Evolutionary conservation across 306 rosid genomes (phyloP), one percentile per base, ranked within the genome.

Genomic region (Albizia julibrissin): DNA sequence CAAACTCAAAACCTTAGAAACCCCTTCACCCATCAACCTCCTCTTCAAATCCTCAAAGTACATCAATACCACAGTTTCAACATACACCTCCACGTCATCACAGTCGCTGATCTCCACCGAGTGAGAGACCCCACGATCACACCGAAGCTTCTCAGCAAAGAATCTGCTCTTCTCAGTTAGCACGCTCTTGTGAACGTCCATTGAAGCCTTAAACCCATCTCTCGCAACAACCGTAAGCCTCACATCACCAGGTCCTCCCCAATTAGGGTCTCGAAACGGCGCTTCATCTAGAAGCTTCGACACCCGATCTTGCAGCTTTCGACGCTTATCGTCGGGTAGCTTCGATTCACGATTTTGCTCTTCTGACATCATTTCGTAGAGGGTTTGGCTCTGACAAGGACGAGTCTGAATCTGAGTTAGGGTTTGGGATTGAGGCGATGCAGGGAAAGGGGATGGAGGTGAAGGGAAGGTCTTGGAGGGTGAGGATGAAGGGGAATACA

Each of bases 71-170:
- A 94, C 92, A 67, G 91, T 87, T 66, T 94, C 98, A 39, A 92
- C 94, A 46, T 94, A 92, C 9, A 89, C 93, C 42, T 94, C 91
- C 33, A 94, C 92, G 52, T 94, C 95, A 59, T 94, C 97, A 74
- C 98, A 94, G 67, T 94, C 98, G 37, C 97, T 92, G 81, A 94
- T 92, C 90, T 94, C 98, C 47, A 92, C 97, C 8, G 91, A 85
- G 79, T 92, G 95, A 2, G 89, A 75, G 10, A 91, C 62, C 16
- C 83, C 91, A 19, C 81, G 71, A 0, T 87, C 92, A 24, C 90
- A 73, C 10, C 67, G 82, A 62, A 94, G 88, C 87, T 91, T 92
- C 65, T 91, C 98, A 6, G 94, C 94, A 69, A 94, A 94, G 79
- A 94, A 94, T 26, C 93, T 76, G 74, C 97, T 92, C 89, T 91